Percentiles rank a stretch among this genome's conserved stretches.
phyloP scores from a whole-genome alignment of 305 asterid genomes.

The Fraxinus angustifolia region DNA sequence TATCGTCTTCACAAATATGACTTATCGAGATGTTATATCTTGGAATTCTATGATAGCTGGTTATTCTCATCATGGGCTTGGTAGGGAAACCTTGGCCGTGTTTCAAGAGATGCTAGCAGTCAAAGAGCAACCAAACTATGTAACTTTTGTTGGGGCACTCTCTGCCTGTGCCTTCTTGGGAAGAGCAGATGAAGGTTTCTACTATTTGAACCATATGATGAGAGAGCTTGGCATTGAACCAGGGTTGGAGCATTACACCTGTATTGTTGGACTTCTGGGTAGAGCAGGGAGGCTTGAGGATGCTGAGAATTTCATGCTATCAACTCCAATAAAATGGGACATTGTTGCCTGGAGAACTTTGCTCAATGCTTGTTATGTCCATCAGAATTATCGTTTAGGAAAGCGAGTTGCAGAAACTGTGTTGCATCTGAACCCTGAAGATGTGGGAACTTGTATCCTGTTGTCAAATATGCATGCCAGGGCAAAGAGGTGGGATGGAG shows the following conservation, averaged over 20 bases:
- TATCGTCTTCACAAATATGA: slow-evolving; percentile 40
- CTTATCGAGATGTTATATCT: slow-evolving; percentile 45
- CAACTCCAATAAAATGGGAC: slow-evolving; percentile 56
- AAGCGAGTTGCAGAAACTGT: slow-evolving; percentile 48
- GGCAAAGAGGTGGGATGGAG: slow-evolving; percentile 73
- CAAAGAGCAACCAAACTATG: slow-evolving; percentile 49
- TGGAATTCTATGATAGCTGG: slow-evolving; percentile 78
- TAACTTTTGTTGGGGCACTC: slow-evolving; percentile 75
- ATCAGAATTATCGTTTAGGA: slow-evolving; percentile 60
- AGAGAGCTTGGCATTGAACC: slow-evolving; percentile 54
- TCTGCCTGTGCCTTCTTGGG: slow-evolving; percentile 74
- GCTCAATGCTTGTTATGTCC: slow-evolving; percentile 74
- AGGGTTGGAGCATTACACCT: slow-evolving; percentile 79
- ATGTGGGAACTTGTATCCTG: slow-evolving; percentile 64
- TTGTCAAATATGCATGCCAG: slow-evolving; percentile 77
- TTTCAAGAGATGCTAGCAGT: slow-evolving; percentile 57
- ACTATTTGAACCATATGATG: slow-evolving; percentile 55
- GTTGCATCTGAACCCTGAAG: slow-evolving; percentile 56
- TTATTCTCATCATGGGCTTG: slow-evolving; percentile 71
- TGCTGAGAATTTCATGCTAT: slow-evolving; percentile 63
- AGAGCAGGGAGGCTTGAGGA: slow-evolving; percentile 65
- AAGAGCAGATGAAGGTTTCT: slow-evolving; percentile 55
- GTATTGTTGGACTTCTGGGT: slow-evolving; percentile 65
- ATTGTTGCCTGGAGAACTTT: slow-evolving; percentile 77
- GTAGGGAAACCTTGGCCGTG: slow-evolving; percentile 50